Conservation (phyloP, 2,329 filamentous ascomycete genomes). For the Tolypocladium inflatum region DNA sequence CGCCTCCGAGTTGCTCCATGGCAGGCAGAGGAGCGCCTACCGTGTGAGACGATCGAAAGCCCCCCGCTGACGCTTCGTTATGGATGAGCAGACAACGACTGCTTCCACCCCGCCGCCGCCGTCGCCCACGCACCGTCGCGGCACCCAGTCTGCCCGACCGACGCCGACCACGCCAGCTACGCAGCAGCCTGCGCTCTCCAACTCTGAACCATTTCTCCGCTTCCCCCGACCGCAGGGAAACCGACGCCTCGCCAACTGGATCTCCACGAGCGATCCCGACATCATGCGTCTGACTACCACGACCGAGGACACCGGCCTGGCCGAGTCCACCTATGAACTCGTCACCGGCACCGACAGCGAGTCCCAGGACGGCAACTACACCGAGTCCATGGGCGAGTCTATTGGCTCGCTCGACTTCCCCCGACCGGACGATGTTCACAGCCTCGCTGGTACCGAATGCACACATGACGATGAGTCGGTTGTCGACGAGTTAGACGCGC, state of each 20-base stretch:
- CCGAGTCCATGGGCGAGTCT: slow-evolving; percentile 40
- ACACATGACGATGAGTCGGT: slow-evolving; percentile 33
- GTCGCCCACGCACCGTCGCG: slow-evolving; percentile 15
- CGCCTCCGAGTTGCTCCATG: slow-evolving; percentile 1
- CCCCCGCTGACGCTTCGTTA: slow-evolving; percentile 31
- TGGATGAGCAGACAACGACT: slow-evolving; percentile 36
- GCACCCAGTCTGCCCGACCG: slow-evolving; percentile 17
- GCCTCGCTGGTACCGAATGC: slow-evolving; percentile 38
- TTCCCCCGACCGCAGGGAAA: slow-evolving; percentile 49
- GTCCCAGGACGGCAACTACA: slow-evolving; percentile 38
- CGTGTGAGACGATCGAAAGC: slow-evolving; percentile 13
- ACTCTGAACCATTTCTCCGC: slow-evolving; percentile 40
- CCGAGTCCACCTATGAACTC: slow-evolving; percentile 49
- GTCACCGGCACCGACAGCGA: slow-evolving; percentile 44
- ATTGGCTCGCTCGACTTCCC: slow-evolving; percentile 39
- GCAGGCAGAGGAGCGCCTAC: slow-evolving; percentile 3
- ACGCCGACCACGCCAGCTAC: slow-evolving; percentile 8
- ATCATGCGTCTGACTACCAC: slow-evolving; percentile 40
- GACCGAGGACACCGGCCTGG: slow-evolving; percentile 40
- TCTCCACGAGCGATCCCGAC: slow-evolving; percentile 47
- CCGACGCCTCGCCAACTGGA: slow-evolving; percentile 47
- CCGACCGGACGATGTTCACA: slow-evolving; percentile 42
- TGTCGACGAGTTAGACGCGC: slow-evolving; percentile 20
- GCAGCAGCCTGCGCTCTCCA: slow-evolving; percentile 17
- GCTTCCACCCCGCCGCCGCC: slow-evolving; percentile 17